Evolutionary conservation across 257 asterid genomes (phyloP), one percentile per base, ranked within the genome.

Genomic region (Solanum habrochaites): DNA sequence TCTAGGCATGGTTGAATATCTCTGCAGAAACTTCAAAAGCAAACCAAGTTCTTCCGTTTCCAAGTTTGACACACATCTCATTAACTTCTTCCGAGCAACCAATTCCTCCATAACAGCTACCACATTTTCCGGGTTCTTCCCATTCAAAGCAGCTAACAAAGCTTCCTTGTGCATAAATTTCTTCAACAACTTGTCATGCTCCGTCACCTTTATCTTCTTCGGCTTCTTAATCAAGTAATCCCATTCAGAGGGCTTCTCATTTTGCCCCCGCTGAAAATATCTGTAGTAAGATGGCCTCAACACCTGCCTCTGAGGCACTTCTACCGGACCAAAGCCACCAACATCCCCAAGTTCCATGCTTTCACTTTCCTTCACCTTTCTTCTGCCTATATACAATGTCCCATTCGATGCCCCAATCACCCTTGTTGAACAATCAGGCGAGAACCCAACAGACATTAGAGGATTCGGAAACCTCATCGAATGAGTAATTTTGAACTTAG

Each of bases 101-200:
- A 97, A 88, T 78, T 97, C 99, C 93, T 97, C 99, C 92, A 97
- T 95, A 39, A 97, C 99, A 43, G 99, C 99, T 86, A 96, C 94
- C 52, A 93, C 91, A 86, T 90, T 89, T 88, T 91, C 97, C 0
- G 98, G 98, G 86, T 93, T 93, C 88, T 89, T 95, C 85, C 88
- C 89, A 13, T 39, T 90, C 89, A 97, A 89, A 81, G 93, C 95
- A 31, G 96, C 94, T 45, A 95, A 93, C 69, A 96, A 85, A 0
- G 99, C 98, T 39, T 95, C 97, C 89, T 93, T 95, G 86, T 95
- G 99, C 95, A 96, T 92, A 73, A 95, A 96, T 83, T 93, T 95
- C 93, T 93, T 95, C 92, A 96, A 85, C 66, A 96, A 67, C 90
- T 93, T 96, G 66, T 97, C 99, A 78, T 94, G 93, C 85, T 91